Percentiles rank a stretch among this genome's conserved stretches.
Evolutionary conservation across 1,139 yeast genomes (phyloP).

Genomic region (Hansenula sp.): DNA sequence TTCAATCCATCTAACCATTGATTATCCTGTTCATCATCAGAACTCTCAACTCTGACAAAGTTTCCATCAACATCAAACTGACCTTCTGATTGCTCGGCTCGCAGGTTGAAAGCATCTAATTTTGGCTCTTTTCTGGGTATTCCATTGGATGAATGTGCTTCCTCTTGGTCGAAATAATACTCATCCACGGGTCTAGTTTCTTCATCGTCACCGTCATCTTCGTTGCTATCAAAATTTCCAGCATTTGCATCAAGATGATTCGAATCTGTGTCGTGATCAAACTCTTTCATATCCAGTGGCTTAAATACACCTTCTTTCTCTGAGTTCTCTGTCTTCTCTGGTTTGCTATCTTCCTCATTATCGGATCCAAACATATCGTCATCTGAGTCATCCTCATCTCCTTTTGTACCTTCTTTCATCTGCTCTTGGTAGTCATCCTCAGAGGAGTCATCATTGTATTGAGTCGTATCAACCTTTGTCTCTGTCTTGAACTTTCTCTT

Average conservation of each 20-base stretch:
- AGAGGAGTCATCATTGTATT: slow-evolving; percentile 19
- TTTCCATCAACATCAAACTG: slow-evolving; percentile 62
- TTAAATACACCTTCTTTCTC: slow-evolving; percentile 1
- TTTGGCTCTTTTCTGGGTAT: slow-evolving; percentile 33
- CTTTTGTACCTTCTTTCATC: not conserved
- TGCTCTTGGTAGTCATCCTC: slow-evolving; percentile 12
- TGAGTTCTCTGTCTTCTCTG: not conserved
- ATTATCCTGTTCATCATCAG: slow-evolving; percentile 40
- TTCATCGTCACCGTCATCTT: slow-evolving; percentile 8
- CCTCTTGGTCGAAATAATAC: slow-evolving; percentile 9
- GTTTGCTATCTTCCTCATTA: slow-evolving; percentile 8
- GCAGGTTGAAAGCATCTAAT: slow-evolving; percentile 60
- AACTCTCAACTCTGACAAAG: slow-evolving; percentile 38
- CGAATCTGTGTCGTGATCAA: slow-evolving; percentile 13
- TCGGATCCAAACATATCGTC: slow-evolving; percentile 22
- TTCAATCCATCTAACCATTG: slow-evolving; percentile 45
- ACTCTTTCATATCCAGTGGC: slow-evolving; percentile 10
- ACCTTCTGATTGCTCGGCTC: slow-evolving; percentile 58
- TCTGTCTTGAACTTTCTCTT: slow-evolving; percentile 3
- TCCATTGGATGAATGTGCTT: slow-evolving; percentile 2
- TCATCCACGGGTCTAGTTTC: slow-evolving; percentile 1
- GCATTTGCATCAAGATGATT: slow-evolving; percentile 7
- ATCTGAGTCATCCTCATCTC: slow-evolving; percentile 10
- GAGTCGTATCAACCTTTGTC: slow-evolving; percentile 8
- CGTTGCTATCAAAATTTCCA: no score